Evolutionary conservation across 139 green algal species (phyloP).

Genomic region (Monoraphidium neglectum): DNA sequence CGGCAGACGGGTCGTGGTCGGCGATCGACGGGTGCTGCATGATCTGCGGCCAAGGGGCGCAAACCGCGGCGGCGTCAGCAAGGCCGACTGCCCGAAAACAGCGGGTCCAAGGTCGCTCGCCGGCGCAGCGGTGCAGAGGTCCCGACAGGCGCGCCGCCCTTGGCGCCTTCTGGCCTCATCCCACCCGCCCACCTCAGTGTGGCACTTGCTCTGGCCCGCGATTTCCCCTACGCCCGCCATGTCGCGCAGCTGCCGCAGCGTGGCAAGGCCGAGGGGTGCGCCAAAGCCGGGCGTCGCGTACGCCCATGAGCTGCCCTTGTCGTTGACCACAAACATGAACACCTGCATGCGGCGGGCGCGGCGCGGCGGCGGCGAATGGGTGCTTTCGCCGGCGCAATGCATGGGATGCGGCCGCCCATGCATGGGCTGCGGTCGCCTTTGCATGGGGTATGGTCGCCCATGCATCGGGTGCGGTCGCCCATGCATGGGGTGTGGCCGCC

Average conservation of each 20-base stretch:
- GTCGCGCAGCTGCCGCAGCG: constrained; percentile 49
- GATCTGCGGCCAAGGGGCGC: constrained; percentile 11
- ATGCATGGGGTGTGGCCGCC: too few relatives aligned
- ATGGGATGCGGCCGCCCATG: too few relatives aligned
- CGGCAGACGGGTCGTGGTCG: constrained; percentile 7
- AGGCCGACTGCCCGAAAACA: too few relatives aligned
- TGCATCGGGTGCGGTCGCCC: too few relatives aligned
- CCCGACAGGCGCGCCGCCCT: neutral
- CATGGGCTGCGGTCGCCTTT: too few relatives aligned
- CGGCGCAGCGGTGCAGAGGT: neutral
- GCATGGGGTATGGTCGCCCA: too few relatives aligned
- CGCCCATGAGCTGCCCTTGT: constrained; percentile 64
- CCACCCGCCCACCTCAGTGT: constrained; percentile 35
- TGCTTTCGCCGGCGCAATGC: too few relatives aligned
- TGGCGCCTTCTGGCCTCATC: neutral
- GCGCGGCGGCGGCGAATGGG: too few relatives aligned
- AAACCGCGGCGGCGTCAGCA: neutral
- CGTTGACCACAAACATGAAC: constrained; percentile 67
- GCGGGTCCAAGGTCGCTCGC: too few relatives aligned
- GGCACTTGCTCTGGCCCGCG: constrained; percentile 5
- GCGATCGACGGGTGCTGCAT: constrained; percentile 38
- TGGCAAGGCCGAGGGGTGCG: constrained; percentile 16
- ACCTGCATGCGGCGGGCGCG: too few relatives aligned
- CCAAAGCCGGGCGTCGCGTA: constrained; percentile 61
- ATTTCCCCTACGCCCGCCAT: constrained; percentile 30